Conservation (phyloP, 106 monocot genomes). For the Phalaenopsis aphrodite region DNA sequence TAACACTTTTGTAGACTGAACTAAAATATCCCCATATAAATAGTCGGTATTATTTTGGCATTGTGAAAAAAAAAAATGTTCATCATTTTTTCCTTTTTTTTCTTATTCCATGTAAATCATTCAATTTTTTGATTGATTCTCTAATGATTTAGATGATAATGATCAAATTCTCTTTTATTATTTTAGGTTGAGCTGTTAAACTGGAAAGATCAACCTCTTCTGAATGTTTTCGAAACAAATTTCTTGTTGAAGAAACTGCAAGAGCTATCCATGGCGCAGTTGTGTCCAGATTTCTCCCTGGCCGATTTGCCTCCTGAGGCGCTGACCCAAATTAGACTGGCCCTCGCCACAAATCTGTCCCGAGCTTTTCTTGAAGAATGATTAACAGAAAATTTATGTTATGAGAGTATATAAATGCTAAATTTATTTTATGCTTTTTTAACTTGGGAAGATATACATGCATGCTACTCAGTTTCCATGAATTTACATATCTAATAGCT, state of each 20-base stretch:
- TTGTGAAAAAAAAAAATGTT: background rate
- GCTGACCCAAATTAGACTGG: conserved; percentile 47
- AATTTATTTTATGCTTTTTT: too few species aligned
- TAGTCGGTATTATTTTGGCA: too few species aligned
- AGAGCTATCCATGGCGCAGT: conserved; percentile 69
- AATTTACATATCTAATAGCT: too few species aligned
- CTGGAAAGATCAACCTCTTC: conserved; percentile 51
- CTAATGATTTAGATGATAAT: background rate
- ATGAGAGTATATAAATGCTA: too few species aligned
- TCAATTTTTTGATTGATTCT: background rate
- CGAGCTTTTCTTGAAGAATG: conserved; percentile 73
- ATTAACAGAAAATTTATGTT: conserved; percentile 4
- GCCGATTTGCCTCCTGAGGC: conserved; percentile 36
- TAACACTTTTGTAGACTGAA: too few species aligned
- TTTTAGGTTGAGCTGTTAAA: conserved; percentile 73
- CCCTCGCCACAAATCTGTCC: conserved; percentile 75
- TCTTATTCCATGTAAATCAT: background rate
- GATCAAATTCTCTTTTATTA: background rate
- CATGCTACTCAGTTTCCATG: too few species aligned
- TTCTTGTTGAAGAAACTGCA: conserved; percentile 78
- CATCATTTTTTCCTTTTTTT: background rate
- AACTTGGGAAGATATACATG: too few species aligned
- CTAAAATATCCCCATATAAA: too few species aligned
- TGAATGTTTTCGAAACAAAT: conserved; percentile 67
- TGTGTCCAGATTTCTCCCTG: conserved; percentile 52